Percentiles rank a stretch among this genome's conserved stretches.
Conservation (phyloP, 495 filamentous ascomycete species). For the Jackrogersella minutella region DNA sequence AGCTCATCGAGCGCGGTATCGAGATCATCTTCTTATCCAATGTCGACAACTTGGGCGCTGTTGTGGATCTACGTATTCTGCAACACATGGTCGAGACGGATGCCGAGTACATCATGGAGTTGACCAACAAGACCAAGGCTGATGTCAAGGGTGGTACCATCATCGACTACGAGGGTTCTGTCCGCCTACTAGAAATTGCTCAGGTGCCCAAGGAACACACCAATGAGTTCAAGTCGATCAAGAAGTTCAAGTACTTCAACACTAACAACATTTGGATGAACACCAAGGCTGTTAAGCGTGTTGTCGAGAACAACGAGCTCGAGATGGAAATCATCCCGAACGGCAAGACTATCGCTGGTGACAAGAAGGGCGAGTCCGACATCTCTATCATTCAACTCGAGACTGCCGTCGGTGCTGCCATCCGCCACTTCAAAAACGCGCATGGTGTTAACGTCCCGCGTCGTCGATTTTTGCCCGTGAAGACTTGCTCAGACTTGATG, state of each 20-base stretch:
- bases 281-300: constrained; percentile 95
- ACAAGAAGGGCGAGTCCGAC: constrained; percentile 99
- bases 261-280: constrained; percentile 99
- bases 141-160: constrained; percentile 99
- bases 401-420: constrained; percentile 97
- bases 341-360: constrained; percentile 95
- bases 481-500: constrained; percentile 99
- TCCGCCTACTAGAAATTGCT: constrained; percentile 95
- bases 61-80: constrained; percentile 95
- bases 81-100: constrained; percentile 98
- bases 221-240: constrained; percentile 99
- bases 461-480: constrained; percentile 97
- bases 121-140: constrained; percentile 99
- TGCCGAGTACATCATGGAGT: constrained; percentile 98
- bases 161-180: constrained; percentile 97
- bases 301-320: constrained; percentile 97
- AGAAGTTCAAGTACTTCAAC: constrained; percentile 99
- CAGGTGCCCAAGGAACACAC: constrained; percentile 99
- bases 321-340: constrained; percentile 99
- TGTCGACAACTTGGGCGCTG: constrained; percentile 97
- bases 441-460: constrained; percentile 99
- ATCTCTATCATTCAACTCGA: constrained; percentile 97
- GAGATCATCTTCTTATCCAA: constrained; percentile 99
- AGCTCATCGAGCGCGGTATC: constrained; percentile 91
- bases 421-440: constrained; percentile 97